Percentiles rank a stretch among this genome's conserved stretches.
These are phyloP conservation scores for Zychaea mexicana DNA, from an alignment of 371 early-diverging fungal genomes.

Conservation along the genomic window DNA sequence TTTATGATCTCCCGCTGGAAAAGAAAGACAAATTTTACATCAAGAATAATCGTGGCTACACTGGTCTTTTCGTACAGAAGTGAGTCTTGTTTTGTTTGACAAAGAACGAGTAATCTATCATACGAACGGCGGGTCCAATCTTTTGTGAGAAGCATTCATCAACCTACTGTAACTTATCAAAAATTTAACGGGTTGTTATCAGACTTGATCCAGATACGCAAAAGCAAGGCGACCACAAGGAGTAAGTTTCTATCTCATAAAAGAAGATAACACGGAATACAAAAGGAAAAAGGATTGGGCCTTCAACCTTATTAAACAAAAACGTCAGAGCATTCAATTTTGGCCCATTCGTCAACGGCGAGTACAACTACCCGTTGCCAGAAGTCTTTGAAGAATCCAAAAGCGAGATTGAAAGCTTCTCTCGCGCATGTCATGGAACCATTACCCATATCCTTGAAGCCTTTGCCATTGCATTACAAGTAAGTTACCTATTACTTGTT, in stretches of 20 bases:
- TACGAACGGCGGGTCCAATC: too few species aligned
- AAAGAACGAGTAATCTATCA: too few species aligned
- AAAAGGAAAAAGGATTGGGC: neutral
- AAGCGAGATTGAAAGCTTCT: conserved; percentile 13
- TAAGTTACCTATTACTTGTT: conserved; percentile 14
- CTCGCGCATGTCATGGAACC: conserved; percentile 21
- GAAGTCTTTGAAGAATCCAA: conserved; percentile 1
- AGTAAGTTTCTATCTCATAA: conserved; percentile 26
- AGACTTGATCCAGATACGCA: conserved; percentile 42
- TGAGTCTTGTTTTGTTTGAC: neutral
- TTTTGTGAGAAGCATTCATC: neutral
- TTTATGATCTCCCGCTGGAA: conserved; percentile 2
- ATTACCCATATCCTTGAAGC: conserved; percentile 9
- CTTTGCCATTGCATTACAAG: conserved; percentile 21
- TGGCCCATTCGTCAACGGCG: conserved; percentile 37
- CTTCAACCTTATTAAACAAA: neutral
- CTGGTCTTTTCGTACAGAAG: conserved; percentile 6
- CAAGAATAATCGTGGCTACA: conserved; percentile 12
- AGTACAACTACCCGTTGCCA: conserved; percentile 25
- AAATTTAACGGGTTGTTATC: neutral
- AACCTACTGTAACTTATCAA: neutral
- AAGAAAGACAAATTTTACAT: neutral
- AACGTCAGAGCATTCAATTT: conserved; percentile 22
- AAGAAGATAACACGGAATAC: too few species aligned
- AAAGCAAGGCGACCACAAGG: conserved; percentile 48